phyloP scores from a whole-genome alignment of 495 filamentous ascomycete species.

The Aspergillus kassunensis region DNA sequence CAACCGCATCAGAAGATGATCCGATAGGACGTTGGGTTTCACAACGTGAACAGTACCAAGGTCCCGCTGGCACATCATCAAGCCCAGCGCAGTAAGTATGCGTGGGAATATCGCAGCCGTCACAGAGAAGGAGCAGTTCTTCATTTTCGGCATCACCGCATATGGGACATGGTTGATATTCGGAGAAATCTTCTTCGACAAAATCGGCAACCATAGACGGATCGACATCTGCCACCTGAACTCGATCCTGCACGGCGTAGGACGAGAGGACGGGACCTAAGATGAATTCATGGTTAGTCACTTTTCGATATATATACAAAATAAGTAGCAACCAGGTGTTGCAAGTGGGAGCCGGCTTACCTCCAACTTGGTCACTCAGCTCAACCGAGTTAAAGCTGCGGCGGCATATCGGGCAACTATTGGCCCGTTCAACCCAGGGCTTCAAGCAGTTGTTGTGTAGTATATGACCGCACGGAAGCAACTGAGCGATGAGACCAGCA shows the following conservation, averaged over 20 bases:
- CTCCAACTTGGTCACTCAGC: constrained; percentile 70
- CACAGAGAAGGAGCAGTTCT: constrained; percentile 78
- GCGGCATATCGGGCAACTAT: constrained; percentile 96
- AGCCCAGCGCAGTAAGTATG: constrained; percentile 87
- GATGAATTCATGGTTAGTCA: constrained; percentile 4
- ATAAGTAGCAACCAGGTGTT: background rate
- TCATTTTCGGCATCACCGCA: constrained; percentile 73
- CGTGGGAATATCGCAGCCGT: constrained; percentile 77
- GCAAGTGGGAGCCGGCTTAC: constrained; percentile 48
- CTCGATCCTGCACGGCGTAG: constrained; percentile 82
- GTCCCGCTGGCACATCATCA: constrained; percentile 62
- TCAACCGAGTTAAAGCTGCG: constrained; percentile 85
- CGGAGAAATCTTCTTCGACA: constrained; percentile 60
- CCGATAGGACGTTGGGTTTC: constrained; percentile 48
- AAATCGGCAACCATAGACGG: constrained; percentile 72
- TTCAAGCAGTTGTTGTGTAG: constrained; percentile 88
- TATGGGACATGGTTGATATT: constrained; percentile 68
- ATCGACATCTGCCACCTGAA: constrained; percentile 86
- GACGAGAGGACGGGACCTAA: constrained; percentile 71
- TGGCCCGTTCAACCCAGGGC: constrained; percentile 92
- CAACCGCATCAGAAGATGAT: constrained; percentile 27
- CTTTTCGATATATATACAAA: background rate
- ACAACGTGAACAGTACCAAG: constrained; percentile 86
- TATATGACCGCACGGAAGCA: constrained; percentile 77
- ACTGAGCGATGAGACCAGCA: constrained; percentile 55